Conservation (phyloP, 768 basidiomycete genomes). For the Lactarius hatsudake region DNA sequence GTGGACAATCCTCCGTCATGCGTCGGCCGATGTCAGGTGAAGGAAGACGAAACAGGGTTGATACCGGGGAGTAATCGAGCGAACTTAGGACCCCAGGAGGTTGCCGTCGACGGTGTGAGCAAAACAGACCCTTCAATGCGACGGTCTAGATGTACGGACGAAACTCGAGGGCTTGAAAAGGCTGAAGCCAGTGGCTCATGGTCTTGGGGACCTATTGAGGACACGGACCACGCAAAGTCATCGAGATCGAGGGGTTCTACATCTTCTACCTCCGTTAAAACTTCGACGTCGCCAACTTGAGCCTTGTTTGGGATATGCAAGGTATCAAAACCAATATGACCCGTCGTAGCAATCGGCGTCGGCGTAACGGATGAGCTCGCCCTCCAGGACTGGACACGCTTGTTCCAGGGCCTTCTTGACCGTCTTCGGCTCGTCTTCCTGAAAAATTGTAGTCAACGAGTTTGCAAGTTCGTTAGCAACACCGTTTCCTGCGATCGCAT, state of each 20-base stretch:
- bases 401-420: slow-evolving; percentile 52
- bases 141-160: slow-evolving; percentile 56
- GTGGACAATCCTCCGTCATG: slow-evolving; percentile 31
- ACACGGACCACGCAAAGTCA: slow-evolving; percentile 69
- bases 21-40: slow-evolving; percentile 34
- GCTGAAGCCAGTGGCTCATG: slow-evolving; percentile 43
- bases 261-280: slow-evolving; percentile 31
- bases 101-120: slow-evolving; percentile 39
- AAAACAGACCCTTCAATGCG: slow-evolving; percentile 56
- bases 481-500: slow-evolving; percentile 7
- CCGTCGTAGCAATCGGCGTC: slow-evolving; percentile 46
- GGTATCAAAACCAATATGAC: slow-evolving; percentile 51
- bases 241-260: slow-evolving; percentile 53
- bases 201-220: slow-evolving; percentile 59
- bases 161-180: slow-evolving; percentile 39
- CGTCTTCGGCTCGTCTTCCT: slow-evolving; percentile 56
- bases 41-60: slow-evolving; percentile 26
- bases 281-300: slow-evolving; percentile 31
- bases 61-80: slow-evolving; percentile 19
- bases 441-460: slow-evolving; percentile 57
- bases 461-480: slow-evolving; percentile 31
- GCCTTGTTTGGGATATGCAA: slow-evolving; percentile 49
- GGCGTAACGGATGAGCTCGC: slow-evolving; percentile 51
- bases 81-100: slow-evolving; percentile 30
- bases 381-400: slow-evolving; percentile 67